These are phyloP conservation scores for Eragrostis curvula DNA, from an alignment of 176 grass and related monocot genomes.

Conservation along the genomic window DNA sequence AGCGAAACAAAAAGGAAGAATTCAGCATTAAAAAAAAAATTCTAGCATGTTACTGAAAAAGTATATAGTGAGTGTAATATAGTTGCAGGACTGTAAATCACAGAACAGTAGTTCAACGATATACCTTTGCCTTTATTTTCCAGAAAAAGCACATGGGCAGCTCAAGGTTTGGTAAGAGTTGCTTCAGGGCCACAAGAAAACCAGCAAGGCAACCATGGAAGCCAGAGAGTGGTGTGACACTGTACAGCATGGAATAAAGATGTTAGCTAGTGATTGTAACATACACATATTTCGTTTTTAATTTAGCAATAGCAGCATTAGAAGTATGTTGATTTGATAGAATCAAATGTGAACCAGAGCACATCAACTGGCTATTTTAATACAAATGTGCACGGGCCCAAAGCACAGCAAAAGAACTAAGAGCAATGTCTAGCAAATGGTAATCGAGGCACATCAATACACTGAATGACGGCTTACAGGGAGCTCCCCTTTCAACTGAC, in stretches of 20 bases:
- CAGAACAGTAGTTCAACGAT: background rate
- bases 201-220: constrained; percentile 93
- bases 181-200: constrained; percentile 91
- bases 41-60: background rate
- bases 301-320: background rate
- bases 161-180: constrained; percentile 93
- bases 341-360: background rate
- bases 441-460: background rate
- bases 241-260: constrained; percentile 22
- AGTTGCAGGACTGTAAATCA: background rate
- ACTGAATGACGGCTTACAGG: constrained; percentile 57
- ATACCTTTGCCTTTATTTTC: constrained; percentile 99
- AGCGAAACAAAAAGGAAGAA: constrained; percentile 11
- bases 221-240: constrained; percentile 88
- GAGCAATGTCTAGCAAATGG: background rate
- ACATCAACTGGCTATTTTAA: background rate
- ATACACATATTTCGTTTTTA: constrained; percentile 8
- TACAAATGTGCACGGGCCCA: background rate
- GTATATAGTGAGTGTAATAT: background rate
- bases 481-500: constrained; percentile 83
- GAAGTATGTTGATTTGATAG: background rate
- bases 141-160: constrained; percentile 94
- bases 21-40: constrained; percentile 2
- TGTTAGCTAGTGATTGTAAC: background rate
- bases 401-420: background rate